These are phyloP conservation scores for Clavispora santaluciae DNA, from an alignment of 805 yeast species.

Conservation along the genomic window DNA sequence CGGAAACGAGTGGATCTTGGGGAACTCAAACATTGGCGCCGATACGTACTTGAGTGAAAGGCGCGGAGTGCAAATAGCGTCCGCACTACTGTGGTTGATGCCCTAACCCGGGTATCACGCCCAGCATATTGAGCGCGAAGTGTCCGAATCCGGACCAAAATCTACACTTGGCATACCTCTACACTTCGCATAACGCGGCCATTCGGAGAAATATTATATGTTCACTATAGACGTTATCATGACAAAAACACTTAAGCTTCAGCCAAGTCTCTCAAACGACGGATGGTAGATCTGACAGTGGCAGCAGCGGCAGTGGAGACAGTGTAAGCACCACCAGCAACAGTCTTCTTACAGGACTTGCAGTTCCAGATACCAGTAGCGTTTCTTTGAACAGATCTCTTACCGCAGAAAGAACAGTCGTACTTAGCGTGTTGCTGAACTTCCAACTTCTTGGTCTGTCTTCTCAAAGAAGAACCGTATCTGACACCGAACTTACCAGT, in stretches of 20 bases:
- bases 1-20: slow-evolving; percentile 60
- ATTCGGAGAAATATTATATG: slow-evolving; percentile 3
- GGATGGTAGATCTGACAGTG: slow-evolving; percentile 99
- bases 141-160: too few relatives aligned
- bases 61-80: too few relatives aligned
- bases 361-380: slow-evolving; percentile 99
- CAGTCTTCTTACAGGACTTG: slow-evolving; percentile 89
- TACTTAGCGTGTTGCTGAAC: slow-evolving; percentile 98
- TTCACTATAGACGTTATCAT: slow-evolving; percentile 13
- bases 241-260: slow-evolving; percentile 70
- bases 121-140: too few relatives aligned
- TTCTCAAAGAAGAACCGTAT: slow-evolving; percentile 99
- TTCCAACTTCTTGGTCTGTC: slow-evolving; percentile 99
- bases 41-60: too few relatives aligned
- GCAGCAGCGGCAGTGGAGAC: slow-evolving; percentile 99
- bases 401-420: slow-evolving; percentile 99
- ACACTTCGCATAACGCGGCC: too few relatives aligned
- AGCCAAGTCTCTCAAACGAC: slow-evolving; percentile 99
- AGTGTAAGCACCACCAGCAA: slow-evolving; percentile 99
- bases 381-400: slow-evolving; percentile 95
- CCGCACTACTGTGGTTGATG: too few relatives aligned
- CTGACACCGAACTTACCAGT: slow-evolving; percentile 99
- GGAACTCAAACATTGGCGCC: slow-evolving; percentile 24
- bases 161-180: too few relatives aligned
- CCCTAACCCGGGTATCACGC: too few relatives aligned